These are phyloP conservation scores for Rhododendron vialii DNA, from an alignment of 148 eudicot species.

Conservation along the genomic window DNA sequence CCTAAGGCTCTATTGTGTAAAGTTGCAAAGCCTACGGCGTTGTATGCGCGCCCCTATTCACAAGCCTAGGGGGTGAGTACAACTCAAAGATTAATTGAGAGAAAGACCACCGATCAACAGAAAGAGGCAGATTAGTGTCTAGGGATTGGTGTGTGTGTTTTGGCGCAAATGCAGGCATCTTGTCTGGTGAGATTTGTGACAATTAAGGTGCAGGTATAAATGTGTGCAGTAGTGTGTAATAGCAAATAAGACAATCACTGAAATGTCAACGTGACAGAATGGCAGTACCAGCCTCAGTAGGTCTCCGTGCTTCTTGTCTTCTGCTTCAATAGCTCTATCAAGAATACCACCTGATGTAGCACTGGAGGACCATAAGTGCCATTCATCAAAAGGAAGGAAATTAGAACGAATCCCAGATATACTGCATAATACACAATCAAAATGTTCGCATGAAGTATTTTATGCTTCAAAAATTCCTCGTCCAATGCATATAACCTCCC, in stretches of 20 bases:
- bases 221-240: not conserved
- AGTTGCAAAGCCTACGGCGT: not conserved
- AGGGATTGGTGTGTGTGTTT: not conserved
- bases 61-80: not conserved
- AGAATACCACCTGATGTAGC: constrained; percentile 40
- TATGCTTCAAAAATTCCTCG: not conserved
- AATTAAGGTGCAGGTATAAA: not conserved
- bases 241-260: not conserved
- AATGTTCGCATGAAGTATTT: not conserved
- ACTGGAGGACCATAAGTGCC: constrained; percentile 15
- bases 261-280: not conserved
- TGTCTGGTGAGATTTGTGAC: not conserved
- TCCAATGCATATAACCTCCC: not conserved
- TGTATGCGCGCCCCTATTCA: not conserved
- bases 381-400: not conserved
- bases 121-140: not conserved
- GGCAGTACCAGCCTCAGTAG: constrained; percentile 32
- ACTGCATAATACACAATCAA: not conserved
- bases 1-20: not conserved
- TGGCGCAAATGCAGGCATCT: not conserved
- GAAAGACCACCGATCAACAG: not conserved
- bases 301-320: constrained; percentile 37
- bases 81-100: not conserved
- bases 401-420: not conserved
- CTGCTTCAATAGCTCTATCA: constrained; percentile 48